A percentile compares a stretch with the other conserved stretches of the same genome.
Conservation (phyloP, 768 basidiomycete genomes). For the Aureoboletus auriporus region DNA sequence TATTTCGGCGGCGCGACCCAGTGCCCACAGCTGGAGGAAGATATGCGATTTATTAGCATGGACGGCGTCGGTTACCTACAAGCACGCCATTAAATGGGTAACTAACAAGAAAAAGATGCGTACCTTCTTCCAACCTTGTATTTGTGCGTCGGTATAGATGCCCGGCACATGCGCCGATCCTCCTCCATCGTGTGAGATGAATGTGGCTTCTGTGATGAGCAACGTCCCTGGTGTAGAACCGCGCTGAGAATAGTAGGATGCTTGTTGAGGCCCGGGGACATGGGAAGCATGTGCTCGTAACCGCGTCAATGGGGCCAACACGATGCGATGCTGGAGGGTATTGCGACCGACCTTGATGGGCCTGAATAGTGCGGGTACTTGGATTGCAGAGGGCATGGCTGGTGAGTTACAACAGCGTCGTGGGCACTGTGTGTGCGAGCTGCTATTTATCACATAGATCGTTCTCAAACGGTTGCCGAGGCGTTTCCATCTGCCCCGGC, state of each 20-base stretch:
- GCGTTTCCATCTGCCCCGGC: no score
- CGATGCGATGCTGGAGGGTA: constrained; percentile 46
- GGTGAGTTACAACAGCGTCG: no score
- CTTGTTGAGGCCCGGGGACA: constrained; percentile 33
- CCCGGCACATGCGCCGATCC: constrained; percentile 38
- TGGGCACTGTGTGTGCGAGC: no score
- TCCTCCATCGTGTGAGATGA: constrained; percentile 45
- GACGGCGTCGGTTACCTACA: no score
- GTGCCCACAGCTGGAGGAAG: no score
- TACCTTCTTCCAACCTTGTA: constrained; percentile 45
- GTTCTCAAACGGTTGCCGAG: no score
- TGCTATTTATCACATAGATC: no score
- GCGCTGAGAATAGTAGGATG: constrained; percentile 48
- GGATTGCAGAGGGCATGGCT: background rate
- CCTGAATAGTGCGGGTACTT: constrained; percentile 35
- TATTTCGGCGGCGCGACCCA: constrained; percentile 46
- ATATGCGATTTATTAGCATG: no score
- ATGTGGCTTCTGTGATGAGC: constrained; percentile 53
- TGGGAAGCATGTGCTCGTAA: constrained; percentile 33
- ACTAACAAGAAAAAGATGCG: no score
- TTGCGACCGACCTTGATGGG: constrained; percentile 41
- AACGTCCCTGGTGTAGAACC: constrained; percentile 39
- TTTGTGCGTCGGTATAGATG: constrained; percentile 42
- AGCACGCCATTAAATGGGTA: background rate
- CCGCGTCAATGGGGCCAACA: constrained; percentile 53